Percentiles rank a stretch among this genome's conserved stretches.
phyloP scores from a whole-genome alignment of 768 basidiomycete genomes.

The Lactarius sanguifluus region DNA sequence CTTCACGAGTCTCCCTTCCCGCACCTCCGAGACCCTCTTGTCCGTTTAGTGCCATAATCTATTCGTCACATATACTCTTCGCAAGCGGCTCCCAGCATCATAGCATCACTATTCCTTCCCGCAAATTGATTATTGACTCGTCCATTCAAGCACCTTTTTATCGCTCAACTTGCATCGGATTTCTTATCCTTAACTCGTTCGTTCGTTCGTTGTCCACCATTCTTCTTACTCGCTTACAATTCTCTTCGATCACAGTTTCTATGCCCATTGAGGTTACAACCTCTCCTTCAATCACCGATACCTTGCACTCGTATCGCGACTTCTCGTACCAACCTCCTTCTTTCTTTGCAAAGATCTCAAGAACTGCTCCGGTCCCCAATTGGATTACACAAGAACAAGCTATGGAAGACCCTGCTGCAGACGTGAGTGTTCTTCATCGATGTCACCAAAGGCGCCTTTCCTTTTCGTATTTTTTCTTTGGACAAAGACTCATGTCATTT shows the following conservation, averaged over 20 bases:
- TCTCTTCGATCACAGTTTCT: conserved; percentile 41
- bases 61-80: conserved; percentile 30
- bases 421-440: conserved; percentile 26
- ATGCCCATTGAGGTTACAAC: conserved; percentile 72
- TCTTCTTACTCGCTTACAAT: conserved; percentile 33
- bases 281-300: conserved; percentile 44
- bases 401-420: conserved; percentile 27
- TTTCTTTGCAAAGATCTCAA: conserved; percentile 37
- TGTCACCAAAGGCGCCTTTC: conserved; percentile 3
- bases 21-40: conserved; percentile 36
- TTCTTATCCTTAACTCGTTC: conserved; percentile 54
- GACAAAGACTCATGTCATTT: conserved; percentile 20
- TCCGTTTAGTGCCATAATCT: conserved; percentile 32
- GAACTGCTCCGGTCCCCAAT: conserved; percentile 38
- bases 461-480: conserved; percentile 4
- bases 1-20: conserved; percentile 20
- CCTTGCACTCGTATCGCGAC: conserved; percentile 38
- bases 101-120: conserved; percentile 43
- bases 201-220: conserved; percentile 25
- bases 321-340: conserved; percentile 38
- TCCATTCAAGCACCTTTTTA: conserved; percentile 46
- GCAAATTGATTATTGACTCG: conserved; percentile 51
- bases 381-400: conserved; percentile 53
- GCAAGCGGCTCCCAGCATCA: conserved; percentile 36
- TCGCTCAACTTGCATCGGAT: conserved; percentile 49